A percentile compares a stretch with the other conserved stretches of the same genome.
phyloP scores from a whole-genome alignment of 2,329 filamentous ascomycete genomes.

The Zopfia rhizophila region DNA sequence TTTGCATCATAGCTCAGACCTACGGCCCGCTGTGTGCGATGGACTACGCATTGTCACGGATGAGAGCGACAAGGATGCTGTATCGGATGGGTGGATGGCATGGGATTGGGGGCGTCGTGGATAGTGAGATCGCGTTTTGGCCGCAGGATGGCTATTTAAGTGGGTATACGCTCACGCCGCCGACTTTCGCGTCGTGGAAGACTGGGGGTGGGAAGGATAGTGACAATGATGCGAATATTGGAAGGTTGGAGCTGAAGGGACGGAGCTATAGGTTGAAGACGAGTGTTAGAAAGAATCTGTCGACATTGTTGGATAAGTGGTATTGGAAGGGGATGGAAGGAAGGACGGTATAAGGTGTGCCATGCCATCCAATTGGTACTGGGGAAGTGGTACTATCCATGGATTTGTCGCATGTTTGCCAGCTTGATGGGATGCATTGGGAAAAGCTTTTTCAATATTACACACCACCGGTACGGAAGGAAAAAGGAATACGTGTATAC shows the following conservation, averaged over 20 bases:
- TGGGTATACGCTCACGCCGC: slow-evolving; percentile 26
- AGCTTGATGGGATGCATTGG: too few species aligned
- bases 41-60: slow-evolving; percentile 21
- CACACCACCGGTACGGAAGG: too few species aligned
- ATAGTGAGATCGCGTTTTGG: slow-evolving; percentile 21
- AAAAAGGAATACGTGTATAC: too few species aligned
- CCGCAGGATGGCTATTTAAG: slow-evolving; percentile 16
- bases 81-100: slow-evolving; percentile 27
- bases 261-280: slow-evolving; percentile 22
- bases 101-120: slow-evolving; percentile 19
- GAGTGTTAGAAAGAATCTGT: slow-evolving; percentile 18
- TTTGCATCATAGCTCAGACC: slow-evolving; percentile 21
- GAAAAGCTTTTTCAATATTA: too few species aligned
- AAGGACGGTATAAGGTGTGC: too few species aligned
- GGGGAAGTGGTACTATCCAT: too few species aligned
- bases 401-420: too few species aligned
- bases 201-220: slow-evolving; percentile 22
- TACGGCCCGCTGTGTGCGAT: slow-evolving; percentile 22
- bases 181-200: slow-evolving; percentile 19
- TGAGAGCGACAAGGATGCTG: slow-evolving; percentile 28
- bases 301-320: slow-evolving; percentile 21
- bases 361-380: too few species aligned
- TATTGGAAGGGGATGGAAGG: slow-evolving; percentile 38
- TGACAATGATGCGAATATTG: slow-evolving; percentile 26
- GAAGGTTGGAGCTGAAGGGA: too few species aligned